Percentiles rank a stretch among this genome's conserved stretches.
Conservation (phyloP, 106 monocot species). For the Agapanthus africanus region DNA sequence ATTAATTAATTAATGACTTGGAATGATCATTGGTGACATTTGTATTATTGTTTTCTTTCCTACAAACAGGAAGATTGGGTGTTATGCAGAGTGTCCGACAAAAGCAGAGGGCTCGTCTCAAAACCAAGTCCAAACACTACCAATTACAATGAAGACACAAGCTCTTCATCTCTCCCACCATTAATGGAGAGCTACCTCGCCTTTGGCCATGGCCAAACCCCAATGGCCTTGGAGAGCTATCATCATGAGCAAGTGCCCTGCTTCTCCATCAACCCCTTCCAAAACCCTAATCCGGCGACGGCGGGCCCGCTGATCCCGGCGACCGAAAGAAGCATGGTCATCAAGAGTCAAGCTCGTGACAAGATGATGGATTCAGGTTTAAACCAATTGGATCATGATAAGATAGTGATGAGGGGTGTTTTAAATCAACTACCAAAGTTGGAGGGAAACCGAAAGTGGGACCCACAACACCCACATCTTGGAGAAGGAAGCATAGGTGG, state of each 20-base stretch:
- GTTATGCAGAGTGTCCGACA: conserved; percentile 71
- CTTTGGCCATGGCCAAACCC: conserved; percentile 16
- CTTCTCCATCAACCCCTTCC: conserved; percentile 55
- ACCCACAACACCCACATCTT: no score
- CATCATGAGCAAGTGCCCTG: conserved; percentile 69
- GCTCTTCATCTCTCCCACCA: conserved; percentile 47
- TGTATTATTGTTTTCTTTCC: neutral
- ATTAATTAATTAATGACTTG: neutral
- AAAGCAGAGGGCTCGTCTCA: conserved; percentile 26
- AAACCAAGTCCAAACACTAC: conserved; percentile 4
- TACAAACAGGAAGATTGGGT: conserved; percentile 72
- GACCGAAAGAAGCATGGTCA: neutral
- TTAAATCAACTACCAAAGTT: conserved; percentile 10
- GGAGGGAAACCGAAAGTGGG: neutral
- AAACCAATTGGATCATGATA: conserved; percentile 13
- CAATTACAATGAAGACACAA: conserved; percentile 18
- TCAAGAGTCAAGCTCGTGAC: neutral
- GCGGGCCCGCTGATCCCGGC: neutral
- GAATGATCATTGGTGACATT: neutral
- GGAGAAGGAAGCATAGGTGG: no score
- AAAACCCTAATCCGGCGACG: conserved; percentile 23
- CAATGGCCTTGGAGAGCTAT: conserved; percentile 22
- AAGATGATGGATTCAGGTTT: neutral
- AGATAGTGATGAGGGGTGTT: conserved; percentile 11
- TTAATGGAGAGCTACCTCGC: conserved; percentile 47